Conservation (phyloP, 1,284 basidiomycete species). For the Cryptococcus sp. region DNA sequence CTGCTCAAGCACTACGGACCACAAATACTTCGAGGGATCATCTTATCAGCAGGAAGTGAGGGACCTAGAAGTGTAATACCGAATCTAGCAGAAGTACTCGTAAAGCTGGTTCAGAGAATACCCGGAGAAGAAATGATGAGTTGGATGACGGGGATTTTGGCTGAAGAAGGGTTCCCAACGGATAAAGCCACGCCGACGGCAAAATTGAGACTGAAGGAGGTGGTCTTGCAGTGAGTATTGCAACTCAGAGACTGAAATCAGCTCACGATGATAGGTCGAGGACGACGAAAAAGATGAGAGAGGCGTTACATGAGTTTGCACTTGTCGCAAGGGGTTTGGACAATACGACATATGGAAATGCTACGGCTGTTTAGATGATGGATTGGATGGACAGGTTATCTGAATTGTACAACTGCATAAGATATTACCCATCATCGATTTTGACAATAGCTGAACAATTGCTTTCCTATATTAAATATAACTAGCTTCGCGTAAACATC, state of each 20-base stretch:
- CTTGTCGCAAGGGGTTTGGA: conserved; percentile 45
- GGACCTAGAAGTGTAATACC: conserved; percentile 76
- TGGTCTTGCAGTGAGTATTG: conserved; percentile 59
- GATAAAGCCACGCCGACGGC: conserved; percentile 53
- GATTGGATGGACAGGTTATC: too few species aligned
- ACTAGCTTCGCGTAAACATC: conserved; percentile 15
- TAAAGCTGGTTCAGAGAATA: conserved; percentile 58
- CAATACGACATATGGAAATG: conserved; percentile 47
- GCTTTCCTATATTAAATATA: conserved; percentile 6
- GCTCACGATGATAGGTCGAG: conserved; percentile 23
- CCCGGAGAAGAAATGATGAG: conserved; percentile 53
- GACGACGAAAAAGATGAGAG: conserved; percentile 45
- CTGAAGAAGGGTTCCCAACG: conserved; percentile 53
- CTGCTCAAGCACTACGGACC: conserved; percentile 62
- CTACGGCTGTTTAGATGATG: conserved; percentile 16
- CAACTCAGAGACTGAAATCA: neutral
- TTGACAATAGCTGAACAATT: neutral
- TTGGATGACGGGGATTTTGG: conserved; percentile 70
- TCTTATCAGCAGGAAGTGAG: conserved; percentile 71
- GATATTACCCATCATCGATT: too few species aligned
- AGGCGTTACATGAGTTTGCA: conserved; percentile 49
- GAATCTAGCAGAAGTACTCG: conserved; percentile 75
- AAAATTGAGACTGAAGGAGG: conserved; percentile 71
- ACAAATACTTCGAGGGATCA: conserved; percentile 63
- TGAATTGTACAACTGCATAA: neutral